Evolutionary conservation across 805 yeast species (phyloP), one percentile per base, ranked within the genome.

Genomic region (Candida anglica): DNA sequence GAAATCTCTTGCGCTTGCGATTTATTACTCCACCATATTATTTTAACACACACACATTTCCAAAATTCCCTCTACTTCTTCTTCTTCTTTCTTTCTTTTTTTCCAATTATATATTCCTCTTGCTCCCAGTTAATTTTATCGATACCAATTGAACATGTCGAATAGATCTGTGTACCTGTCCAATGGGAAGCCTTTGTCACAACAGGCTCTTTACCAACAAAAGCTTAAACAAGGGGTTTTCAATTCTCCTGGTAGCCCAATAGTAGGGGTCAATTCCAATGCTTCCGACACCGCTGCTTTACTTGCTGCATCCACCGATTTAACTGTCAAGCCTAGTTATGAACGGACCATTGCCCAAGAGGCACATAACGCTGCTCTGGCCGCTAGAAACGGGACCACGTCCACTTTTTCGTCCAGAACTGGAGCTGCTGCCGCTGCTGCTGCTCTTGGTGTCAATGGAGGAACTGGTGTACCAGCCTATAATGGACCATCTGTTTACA

Each of bases 281-380:
- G 86, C 88, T 19, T 73, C 86, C 11, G 87, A 80, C 51, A 75
- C 83, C 5, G 91, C 94, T 31, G 93, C 93, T 1, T 62, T 81
- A 34, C 64, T 82, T 41, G 94, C 93, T 2, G 75, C 85, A 5
- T 73, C 79, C 9, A 60, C 83, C 2, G 84, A 79, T 53, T 66
- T 79, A 28, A 69, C 78, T 2, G 75, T 81, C 24, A 74, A 72
- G 41, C 78, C 86, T 10, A 43, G 65, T 10, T 83, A 81, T 54
- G 80, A 77, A 54, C 63, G 89, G 39, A 54, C 71, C 10, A 72
- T 79, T 13, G 68, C 80, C 6, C 62, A 52, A 6, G 86, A 77
- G 34, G 86, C 86, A 11, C 84, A 81, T 25, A 70, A 73, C 16
- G 86, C 86, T 32, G 86, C 87, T 2, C 48, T 51, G 31, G 69